Conservation (phyloP, 2,329 filamentous ascomycete species). For the Aschersonia sp. region DNA sequence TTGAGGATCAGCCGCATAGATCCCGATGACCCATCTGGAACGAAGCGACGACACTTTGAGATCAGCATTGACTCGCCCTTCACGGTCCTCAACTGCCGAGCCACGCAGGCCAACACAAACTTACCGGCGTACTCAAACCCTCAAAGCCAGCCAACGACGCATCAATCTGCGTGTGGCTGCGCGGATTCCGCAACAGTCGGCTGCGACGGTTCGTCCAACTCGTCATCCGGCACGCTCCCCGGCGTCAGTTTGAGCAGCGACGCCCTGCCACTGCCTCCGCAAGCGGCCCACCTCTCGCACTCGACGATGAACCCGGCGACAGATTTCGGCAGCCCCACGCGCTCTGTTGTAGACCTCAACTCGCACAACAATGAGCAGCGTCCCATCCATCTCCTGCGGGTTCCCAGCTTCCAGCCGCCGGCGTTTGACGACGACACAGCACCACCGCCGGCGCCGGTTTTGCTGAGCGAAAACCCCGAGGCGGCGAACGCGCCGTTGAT, state of each 20-base stretch:
- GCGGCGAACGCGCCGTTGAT: slow-evolving; percentile 25
- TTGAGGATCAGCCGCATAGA: slow-evolving; percentile 82
- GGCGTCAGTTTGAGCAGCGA: slow-evolving; percentile 20
- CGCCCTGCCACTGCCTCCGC: slow-evolving; percentile 32
- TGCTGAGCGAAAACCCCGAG: slow-evolving; percentile 9
- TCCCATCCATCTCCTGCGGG: slow-evolving; percentile 72
- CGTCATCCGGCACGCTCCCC: slow-evolving; percentile 36
- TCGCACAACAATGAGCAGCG: slow-evolving; percentile 27
- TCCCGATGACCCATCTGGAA: slow-evolving; percentile 52
- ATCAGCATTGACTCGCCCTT: slow-evolving; percentile 95
- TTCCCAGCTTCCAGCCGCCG: slow-evolving; percentile 77
- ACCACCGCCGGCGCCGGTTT: slow-evolving; percentile 18
- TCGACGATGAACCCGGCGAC: slow-evolving; percentile 16
- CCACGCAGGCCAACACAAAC: slow-evolving; percentile 79
- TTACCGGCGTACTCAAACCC: slow-evolving; percentile 59
- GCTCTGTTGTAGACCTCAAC: slow-evolving; percentile 2
- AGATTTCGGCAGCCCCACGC: slow-evolving; percentile 7
- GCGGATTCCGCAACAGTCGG: slow-evolving; percentile 32
- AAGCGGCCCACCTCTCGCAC: slow-evolving; percentile 36
- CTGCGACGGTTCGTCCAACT: slow-evolving; percentile 54
- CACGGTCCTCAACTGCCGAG: slow-evolving; percentile 81
- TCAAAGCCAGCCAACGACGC: slow-evolving; percentile 31
- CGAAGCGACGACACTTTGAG: slow-evolving; percentile 77
- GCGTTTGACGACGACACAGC: slow-evolving; percentile 62
- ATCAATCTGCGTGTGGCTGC: slow-evolving; percentile 36